These are phyloP conservation scores for Kluyveromyces nonfermentans DNA, from an alignment of 805 yeast genomes.

Conservation along the genomic window DNA sequence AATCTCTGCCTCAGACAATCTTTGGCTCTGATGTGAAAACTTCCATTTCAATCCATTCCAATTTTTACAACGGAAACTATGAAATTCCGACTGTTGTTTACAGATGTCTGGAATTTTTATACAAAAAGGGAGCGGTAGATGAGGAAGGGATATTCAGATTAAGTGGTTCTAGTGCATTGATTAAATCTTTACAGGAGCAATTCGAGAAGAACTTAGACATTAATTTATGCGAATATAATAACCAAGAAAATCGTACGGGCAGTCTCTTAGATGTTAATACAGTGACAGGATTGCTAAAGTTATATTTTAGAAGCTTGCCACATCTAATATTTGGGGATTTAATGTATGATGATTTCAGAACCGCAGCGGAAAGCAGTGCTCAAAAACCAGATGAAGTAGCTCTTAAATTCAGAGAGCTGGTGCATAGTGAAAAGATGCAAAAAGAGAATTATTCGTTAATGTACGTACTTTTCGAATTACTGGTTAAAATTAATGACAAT, in stretches of 20 bases:
- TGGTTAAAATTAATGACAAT: constrained; percentile 54
- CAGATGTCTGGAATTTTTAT: constrained; percentile 63
- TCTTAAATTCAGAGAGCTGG: constrained; percentile 28
- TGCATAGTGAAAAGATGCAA: constrained; percentile 34
- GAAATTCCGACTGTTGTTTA: constrained; percentile 63
- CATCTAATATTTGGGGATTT: constrained; percentile 54
- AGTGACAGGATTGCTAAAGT: constrained; percentile 74
- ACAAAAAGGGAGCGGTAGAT: constrained; percentile 56
- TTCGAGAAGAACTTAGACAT: constrained; percentile 64
- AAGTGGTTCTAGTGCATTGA: constrained; percentile 78
- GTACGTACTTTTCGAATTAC: constrained; percentile 54
- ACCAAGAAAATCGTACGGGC: constrained; percentile 11
- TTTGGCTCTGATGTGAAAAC: constrained; percentile 58
- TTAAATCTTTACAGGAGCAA: constrained; percentile 54
- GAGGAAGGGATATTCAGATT: constrained; percentile 89
- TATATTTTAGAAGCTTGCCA: constrained; percentile 73
- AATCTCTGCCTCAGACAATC: constrained; percentile 22
- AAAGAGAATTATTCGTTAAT: constrained; percentile 49
- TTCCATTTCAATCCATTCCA: constrained; percentile 44
- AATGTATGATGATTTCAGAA: constrained; percentile 32
- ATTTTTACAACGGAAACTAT: constrained; percentile 28
- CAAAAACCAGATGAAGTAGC: constrained; percentile 25
- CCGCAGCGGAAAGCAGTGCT: constrained; percentile 26
- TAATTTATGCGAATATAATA: constrained; percentile 41
- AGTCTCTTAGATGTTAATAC: constrained; percentile 65